Evolutionary conservation across 2,329 filamentous ascomycete genomes (phyloP).

Genomic region (Cephalotrichum gorgonifer): DNA sequence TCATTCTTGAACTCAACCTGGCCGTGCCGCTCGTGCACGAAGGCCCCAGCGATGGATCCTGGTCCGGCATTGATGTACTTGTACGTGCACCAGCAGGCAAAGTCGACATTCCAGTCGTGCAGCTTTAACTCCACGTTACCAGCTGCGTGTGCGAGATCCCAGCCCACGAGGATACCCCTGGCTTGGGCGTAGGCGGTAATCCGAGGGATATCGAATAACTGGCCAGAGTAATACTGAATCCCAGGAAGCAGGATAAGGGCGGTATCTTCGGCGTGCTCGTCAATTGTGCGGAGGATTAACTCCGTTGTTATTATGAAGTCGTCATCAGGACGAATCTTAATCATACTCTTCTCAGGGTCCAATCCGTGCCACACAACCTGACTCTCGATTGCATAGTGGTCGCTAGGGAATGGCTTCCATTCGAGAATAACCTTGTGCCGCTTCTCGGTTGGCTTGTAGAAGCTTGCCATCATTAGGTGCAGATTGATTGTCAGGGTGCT

Average conservation of each 20-base stretch:
- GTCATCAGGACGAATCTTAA: constrained; percentile 54
- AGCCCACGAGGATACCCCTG: constrained; percentile 64
- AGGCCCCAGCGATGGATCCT: constrained; percentile 68
- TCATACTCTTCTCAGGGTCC: constrained; percentile 52
- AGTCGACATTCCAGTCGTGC: constrained; percentile 86
- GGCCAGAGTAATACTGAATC: constrained; percentile 87
- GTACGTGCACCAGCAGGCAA: constrained; percentile 88
- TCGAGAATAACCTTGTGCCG: constrained; percentile 69
- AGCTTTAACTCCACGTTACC: constrained; percentile 75
- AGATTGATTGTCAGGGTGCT: constrained; percentile 70
- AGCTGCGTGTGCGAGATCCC: constrained; percentile 80
- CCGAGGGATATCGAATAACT: constrained; percentile 69
- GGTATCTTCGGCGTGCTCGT: constrained; percentile 60
- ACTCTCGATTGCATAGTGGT: constrained; percentile 73
- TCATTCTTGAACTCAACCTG: constrained; percentile 28
- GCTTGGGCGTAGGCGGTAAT: constrained; percentile 71
- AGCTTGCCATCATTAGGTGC: constrained; percentile 70
- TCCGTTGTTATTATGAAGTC: constrained; percentile 55
- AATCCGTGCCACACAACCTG: constrained; percentile 62
- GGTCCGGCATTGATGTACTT: constrained; percentile 88
- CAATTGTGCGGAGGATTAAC: constrained; percentile 62
- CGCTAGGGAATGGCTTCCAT: constrained; percentile 76
- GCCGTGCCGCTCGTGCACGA: constrained; percentile 69
- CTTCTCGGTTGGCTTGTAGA: constrained; percentile 55
- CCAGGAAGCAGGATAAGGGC: constrained; percentile 74